Base-by-base conservation (phyloP, 148 eudicot species). In the Rhododendron vialii region DNA sequence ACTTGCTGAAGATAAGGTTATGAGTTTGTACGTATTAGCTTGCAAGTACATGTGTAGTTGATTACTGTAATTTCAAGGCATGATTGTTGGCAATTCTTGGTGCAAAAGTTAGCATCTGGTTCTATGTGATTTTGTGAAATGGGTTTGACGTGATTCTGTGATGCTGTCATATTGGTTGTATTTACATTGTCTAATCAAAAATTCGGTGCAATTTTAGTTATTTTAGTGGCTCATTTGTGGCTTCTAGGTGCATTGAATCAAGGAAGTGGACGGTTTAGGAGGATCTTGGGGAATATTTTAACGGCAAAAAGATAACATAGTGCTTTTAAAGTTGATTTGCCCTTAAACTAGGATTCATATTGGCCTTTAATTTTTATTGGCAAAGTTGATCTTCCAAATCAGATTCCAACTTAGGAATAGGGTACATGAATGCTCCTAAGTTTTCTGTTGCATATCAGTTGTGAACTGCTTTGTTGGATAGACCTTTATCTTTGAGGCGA, bases 1-100 rank as follows among this genome's bases (percentile, higher is more conserved):
- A 76, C 93, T 94, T 57, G 94, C 95, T 78, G 98, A 94, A 84
- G 98, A 94, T 71, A 94, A 94, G 98, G 98, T 94, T 90, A 48
- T 11, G 17, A 45, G 13, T 74, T 7, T 63, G n/a, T 45, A 15
- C 17, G 1, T 45, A 5, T 38, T 1, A 5, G n/a, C 41, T 22
- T n/a, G 43, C 28, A 57, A n/a, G 1, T 71, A 17, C 63, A 13
- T 82, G 80, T 75, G n/a, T 75, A 7, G 24, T 17, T 69, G 33
- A 38, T 73, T 17, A 38, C 28, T 41, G 8, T n/a, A 43, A 18
- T 0, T 61, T 69, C 65, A 10, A 0, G 9, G 43, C 78, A 36
- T 59, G 2, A 7, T 79, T 4, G 24, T 51, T 82, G 14, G 26
- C 55, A 43, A 26, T 22, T 53, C 18, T 74, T 74, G n/a, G 71